These are phyloP conservation scores for Camellia japonica DNA, from an alignment of 148 eudicot genomes.

Conservation along the genomic window DNA sequence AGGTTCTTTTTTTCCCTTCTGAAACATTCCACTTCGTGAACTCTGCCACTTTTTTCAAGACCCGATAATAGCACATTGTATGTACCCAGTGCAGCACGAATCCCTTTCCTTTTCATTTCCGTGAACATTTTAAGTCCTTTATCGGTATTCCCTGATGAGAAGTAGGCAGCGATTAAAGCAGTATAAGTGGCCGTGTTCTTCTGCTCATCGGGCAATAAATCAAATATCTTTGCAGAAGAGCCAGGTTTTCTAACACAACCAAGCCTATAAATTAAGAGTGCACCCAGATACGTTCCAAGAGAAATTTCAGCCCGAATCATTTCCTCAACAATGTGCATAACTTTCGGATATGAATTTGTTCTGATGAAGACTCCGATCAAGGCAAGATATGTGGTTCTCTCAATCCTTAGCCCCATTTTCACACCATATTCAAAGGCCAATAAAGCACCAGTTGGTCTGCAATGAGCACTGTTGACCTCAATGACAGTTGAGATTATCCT, in stretches of 20 bases:
- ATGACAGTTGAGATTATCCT: conserved; percentile 46
- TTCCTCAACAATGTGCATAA: conserved; percentile 47
- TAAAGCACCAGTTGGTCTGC: conserved; percentile 47
- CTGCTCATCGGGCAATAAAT: conserved; percentile 44
- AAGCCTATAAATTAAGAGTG: conserved; percentile 60
- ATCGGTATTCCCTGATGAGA: conserved; percentile 47
- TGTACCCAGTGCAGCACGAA: conserved; percentile 43
- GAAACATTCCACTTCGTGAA: conserved; percentile 36
- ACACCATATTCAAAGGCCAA: conserved; percentile 53
- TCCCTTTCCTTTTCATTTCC: conserved; percentile 46
- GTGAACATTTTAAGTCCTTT: conserved; percentile 54
- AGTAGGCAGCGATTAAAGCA: conserved; percentile 59
- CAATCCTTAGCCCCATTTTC: conserved; percentile 40
- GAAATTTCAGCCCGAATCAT: conserved; percentile 45
- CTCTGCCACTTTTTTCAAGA: conserved; percentile 54
- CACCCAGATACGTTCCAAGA: conserved; percentile 45
- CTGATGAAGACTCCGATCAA: conserved; percentile 59
- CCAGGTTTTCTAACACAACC: conserved; percentile 50
- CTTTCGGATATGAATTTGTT: conserved; percentile 41
- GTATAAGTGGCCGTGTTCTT: conserved; percentile 51
- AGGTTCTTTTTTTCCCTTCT: conserved; percentile 54
- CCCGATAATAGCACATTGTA: conserved; percentile 55
- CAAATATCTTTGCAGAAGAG: conserved; percentile 49
- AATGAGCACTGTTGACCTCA: conserved; percentile 41
- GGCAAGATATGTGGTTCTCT: conserved; percentile 51